Evolutionary conservation across 2,329 filamentous ascomycete species (phyloP).

Genomic region (Arthrocladium fulminans): DNA sequence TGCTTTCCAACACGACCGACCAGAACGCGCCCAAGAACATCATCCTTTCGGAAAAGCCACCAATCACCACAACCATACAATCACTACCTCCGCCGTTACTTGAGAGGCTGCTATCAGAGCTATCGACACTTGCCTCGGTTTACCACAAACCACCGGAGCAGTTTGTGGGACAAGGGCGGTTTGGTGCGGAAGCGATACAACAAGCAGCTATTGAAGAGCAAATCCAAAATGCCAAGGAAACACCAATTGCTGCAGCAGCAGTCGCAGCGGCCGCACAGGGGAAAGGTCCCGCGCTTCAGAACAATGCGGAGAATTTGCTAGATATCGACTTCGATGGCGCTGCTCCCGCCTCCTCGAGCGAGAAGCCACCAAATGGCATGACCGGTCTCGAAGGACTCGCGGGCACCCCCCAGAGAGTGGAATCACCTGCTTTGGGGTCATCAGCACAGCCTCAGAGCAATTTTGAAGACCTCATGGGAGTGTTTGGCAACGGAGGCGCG

Average conservation of each 20-base stretch:
- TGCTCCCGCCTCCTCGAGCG: slow-evolving; percentile 76
- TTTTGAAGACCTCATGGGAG: slow-evolving; percentile 73
- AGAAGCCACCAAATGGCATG: slow-evolving; percentile 51
- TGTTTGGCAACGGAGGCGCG: slow-evolving; percentile 49
- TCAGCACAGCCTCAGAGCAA: slow-evolving; percentile 31
- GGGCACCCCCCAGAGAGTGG: slow-evolving; percentile 46
- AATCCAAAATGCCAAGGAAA: slow-evolving; percentile 81
- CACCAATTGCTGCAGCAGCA: slow-evolving; percentile 82
- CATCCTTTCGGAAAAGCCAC: slow-evolving; percentile 85
- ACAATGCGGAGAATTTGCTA: slow-evolving; percentile 85
- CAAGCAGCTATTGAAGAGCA: slow-evolving; percentile 94
- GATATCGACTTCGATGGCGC: slow-evolving; percentile 95
- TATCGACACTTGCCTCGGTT: slow-evolving; percentile 91
- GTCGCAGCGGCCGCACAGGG: slow-evolving; percentile 55
- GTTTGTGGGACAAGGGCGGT: slow-evolving; percentile 93
- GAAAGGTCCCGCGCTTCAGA: slow-evolving; percentile 50
- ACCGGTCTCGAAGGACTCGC: slow-evolving; percentile 54
- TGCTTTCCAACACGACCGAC: slow-evolving; percentile 72
- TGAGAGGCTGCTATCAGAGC: slow-evolving; percentile 80
- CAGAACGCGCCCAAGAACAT: slow-evolving; percentile 86
- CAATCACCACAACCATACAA: slow-evolving; percentile 88
- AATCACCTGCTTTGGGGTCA: slow-evolving; percentile 33
- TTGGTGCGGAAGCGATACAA: slow-evolving; percentile 88
- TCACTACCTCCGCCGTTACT: slow-evolving; percentile 74
- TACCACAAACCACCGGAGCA: slow-evolving; percentile 98